Evolutionary conservation across 495 filamentous ascomycete genomes (phyloP).

Genomic region (Staphylotrichum tortipilum): DNA sequence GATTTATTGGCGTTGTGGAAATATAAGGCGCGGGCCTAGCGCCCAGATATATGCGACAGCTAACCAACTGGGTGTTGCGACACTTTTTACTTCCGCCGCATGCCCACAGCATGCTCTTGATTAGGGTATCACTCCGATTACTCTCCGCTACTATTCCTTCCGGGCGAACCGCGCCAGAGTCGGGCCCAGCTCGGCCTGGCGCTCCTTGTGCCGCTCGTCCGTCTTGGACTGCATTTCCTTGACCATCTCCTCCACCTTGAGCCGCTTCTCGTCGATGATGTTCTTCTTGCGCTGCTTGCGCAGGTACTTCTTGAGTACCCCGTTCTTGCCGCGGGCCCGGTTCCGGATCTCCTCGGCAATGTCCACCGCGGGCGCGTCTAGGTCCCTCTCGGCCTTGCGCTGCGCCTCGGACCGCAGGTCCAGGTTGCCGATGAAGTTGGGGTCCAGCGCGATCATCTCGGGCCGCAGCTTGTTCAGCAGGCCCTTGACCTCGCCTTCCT

Average conservation of each 20-base stretch:
- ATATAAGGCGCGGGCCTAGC: too few relatives aligned
- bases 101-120: neutral
- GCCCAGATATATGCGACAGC: neutral
- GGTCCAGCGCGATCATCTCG: slow-evolving; percentile 93
- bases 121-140: slow-evolving; percentile 27
- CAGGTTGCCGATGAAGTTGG: slow-evolving; percentile 78
- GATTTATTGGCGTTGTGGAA: too few relatives aligned
- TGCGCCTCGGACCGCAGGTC: slow-evolving; percentile 69
- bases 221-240: slow-evolving; percentile 35
- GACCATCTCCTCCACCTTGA: slow-evolving; percentile 48
- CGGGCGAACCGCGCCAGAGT: slow-evolving; percentile 39
- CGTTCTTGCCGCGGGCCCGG: slow-evolving; percentile 84
- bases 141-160: slow-evolving; percentile 42
- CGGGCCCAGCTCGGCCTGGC: slow-evolving; percentile 37
- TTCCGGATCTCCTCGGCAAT: slow-evolving; percentile 59
- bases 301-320: slow-evolving; percentile 72
- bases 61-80: too few relatives aligned
- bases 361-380: slow-evolving; percentile 65
- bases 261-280: slow-evolving; percentile 78
- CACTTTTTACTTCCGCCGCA: neutral
- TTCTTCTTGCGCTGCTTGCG: slow-evolving; percentile 85
- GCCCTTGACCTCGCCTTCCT: slow-evolving; percentile 81
- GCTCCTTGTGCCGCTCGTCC: slow-evolving; percentile 34
- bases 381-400: slow-evolving; percentile 61
- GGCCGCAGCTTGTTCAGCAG: slow-evolving; percentile 90